Base-by-base conservation (phyloP, 2,329 filamentous ascomycete genomes). In the Stromatinia cepivora region DNA sequence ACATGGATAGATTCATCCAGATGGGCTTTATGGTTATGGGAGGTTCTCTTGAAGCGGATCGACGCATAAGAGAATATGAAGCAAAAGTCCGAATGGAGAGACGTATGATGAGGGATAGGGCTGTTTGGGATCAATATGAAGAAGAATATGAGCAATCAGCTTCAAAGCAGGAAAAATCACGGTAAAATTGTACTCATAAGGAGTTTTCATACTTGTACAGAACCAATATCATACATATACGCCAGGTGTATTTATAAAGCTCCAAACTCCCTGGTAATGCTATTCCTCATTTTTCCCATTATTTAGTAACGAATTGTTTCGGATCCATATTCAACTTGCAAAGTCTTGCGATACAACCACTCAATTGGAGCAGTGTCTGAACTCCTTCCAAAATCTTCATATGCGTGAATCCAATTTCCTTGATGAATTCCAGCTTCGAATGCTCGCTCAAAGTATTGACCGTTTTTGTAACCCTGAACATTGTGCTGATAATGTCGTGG, bases 381-480 rank as follows among this genome's bases (percentile, higher is more conserved):
- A 99, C 92, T 42, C 95, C 95, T 79, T 99, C 95, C n/a, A 99
- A 83, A 69, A 99, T 94, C 80, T 96, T 94, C 95, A 99, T 99
- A 79, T 99, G 95, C 3, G 95, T 97, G 81, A 98, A 98, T 66
- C 95, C 95, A 80, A 99, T 99, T 82, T 97, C 95, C 82, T 93
- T 94, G 82, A 98, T 97, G 76, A 98, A 99, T 79, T 98, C 94
- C 71, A 99, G 84, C 83, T 97, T 97, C 22, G 93, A 89, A 80
- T 98, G 93, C 81, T 99, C 95, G 74, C 93, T 95, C 69, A 99
- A 83, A 1, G 91, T 93, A 2, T 92, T 92, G 70, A 98, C 93
- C 1, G 93, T 96, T 84, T 98, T 99, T 58, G 95, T 98, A 71
- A 99, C 95, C 77, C 91, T 90, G 85, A 99, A 98, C 95, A 99